Evolutionary conservation across 2,329 filamentous ascomycete species (phyloP).

Genomic region (Helminthosporium solani): DNA sequence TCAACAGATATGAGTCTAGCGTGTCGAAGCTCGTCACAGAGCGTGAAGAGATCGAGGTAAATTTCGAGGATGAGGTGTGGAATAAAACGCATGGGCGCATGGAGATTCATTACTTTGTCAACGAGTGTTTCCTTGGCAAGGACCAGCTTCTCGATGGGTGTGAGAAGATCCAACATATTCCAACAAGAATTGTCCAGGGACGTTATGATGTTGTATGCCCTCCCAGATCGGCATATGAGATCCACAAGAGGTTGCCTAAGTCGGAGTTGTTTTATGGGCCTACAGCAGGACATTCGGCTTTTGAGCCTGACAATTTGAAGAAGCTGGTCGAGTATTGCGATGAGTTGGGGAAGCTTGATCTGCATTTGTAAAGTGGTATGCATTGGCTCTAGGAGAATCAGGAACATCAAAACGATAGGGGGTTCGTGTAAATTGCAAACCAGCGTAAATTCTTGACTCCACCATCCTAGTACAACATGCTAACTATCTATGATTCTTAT

Average conservation of each 20-base stretch:
- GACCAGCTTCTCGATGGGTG: constrained; percentile 40
- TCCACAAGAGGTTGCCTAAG: constrained; percentile 39
- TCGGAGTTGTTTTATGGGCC: constrained; percentile 26
- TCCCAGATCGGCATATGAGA: constrained; percentile 41
- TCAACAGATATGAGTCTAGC: constrained; percentile 32
- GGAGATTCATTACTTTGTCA: constrained; percentile 44
- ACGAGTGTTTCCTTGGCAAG: constrained; percentile 42
- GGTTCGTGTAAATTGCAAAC: too few species aligned
- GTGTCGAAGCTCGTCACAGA: constrained; percentile 18
- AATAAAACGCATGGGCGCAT: constrained; percentile 39
- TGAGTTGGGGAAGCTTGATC: constrained; percentile 5
- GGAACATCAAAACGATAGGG: too few species aligned
- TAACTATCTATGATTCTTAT: too few species aligned
- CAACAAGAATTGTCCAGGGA: constrained; percentile 44
- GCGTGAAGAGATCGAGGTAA: constrained; percentile 8
- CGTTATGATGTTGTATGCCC: constrained; percentile 47
- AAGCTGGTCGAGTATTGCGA: constrained; percentile 11
- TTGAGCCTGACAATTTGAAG: constrained; percentile 11
- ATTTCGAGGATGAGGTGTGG: constrained; percentile 25
- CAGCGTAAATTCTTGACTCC: too few species aligned
- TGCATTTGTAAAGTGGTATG: not conserved
- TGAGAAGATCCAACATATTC: constrained; percentile 35
- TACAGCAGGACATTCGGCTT: constrained; percentile 28
- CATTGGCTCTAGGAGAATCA: not conserved
- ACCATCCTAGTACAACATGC: too few species aligned